Base-by-base conservation (phyloP, 2,329 filamentous ascomycete species). In the Rhynchosporium graminicola region DNA sequence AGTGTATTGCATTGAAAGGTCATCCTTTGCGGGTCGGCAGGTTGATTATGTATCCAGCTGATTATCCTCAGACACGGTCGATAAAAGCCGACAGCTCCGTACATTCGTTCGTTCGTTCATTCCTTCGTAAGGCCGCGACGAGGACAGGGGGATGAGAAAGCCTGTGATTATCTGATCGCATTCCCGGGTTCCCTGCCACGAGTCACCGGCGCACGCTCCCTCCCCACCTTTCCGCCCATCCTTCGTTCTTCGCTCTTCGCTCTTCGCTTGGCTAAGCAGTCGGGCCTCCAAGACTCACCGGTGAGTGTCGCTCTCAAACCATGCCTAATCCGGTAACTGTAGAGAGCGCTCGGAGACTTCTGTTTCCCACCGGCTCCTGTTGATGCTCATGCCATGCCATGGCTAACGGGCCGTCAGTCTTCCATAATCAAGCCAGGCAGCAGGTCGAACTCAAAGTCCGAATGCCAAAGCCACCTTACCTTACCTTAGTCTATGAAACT, bases 11-110 rank as follows among this genome's bases (percentile, higher is more conserved):
- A 59, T 42, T 59, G 38, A 20, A n/a, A 50, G 45, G 29, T 46
- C 29, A 26, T 47, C 45, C 43, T 46, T 47, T 52, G 43, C 26
- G 40, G 61, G 33, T 56, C 48, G 42, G 56, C 50, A 38, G 50
- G 57, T 51, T 51, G 51, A 42, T 59, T 59, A 55, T 63, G 57
- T 62, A 62, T 59, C 48, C 60, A 59, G 48, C 47, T 62, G 56
- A 62, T 62, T 10, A 31, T 52, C 28, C n/a, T 58, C 55, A 40
- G 47, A 55, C 36, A 61, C 50, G 59, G 42, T 61, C 52, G 57
- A 31, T 57, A 57, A 61, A 57, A 48, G 40, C 59, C 59, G 59
- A 61, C 59, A 61, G 15, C 43, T 61, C 59, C 59, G 59, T 54
- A 20, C 20, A 20, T 36, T 36, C 33, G 2, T 36, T 36, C 5